Conservation (phyloP, 2,329 filamentous ascomycete genomes). For the Chrysoporthe austroafricana region DNA sequence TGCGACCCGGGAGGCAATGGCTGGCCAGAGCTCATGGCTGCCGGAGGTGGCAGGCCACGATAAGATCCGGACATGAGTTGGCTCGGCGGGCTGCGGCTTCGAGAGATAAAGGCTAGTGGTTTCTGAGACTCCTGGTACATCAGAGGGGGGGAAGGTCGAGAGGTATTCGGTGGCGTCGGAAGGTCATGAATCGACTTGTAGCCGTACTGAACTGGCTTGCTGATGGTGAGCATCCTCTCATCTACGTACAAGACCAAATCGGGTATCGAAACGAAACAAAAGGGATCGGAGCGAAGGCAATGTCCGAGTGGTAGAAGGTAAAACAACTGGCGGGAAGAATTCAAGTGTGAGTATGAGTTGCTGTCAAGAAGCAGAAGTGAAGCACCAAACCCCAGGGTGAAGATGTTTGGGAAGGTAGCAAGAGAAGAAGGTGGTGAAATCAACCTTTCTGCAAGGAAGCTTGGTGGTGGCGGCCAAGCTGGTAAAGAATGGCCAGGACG, state of each 20-base stretch:
- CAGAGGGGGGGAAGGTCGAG: constrained; percentile 59
- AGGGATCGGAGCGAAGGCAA: constrained; percentile 17
- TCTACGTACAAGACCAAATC: constrained; percentile 33
- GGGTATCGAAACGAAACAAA: constrained; percentile 19
- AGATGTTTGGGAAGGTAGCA: constrained; percentile 16
- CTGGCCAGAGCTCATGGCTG: constrained; percentile 64
- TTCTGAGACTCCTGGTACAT: constrained; percentile 54
- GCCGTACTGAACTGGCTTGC: constrained; percentile 62
- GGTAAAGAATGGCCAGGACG: constrained; percentile 43
- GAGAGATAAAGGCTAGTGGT: constrained; percentile 43
- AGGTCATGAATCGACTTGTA: constrained; percentile 66
- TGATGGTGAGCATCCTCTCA: constrained; percentile 65
- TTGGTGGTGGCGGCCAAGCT: constrained; percentile 54
- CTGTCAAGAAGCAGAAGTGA: constrained; percentile 25
- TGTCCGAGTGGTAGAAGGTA: constrained; percentile 5
- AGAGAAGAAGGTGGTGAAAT: constrained; percentile 38
- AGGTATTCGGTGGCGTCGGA: constrained; percentile 60
- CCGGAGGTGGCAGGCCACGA: constrained; percentile 70
- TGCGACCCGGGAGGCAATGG: constrained; percentile 44
- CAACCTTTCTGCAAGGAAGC: constrained; percentile 45
- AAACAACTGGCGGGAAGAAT: constrained; percentile 20
- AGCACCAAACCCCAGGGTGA: constrained; percentile 26
- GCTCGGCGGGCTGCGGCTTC: constrained; percentile 51
- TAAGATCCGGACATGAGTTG: constrained; percentile 71
- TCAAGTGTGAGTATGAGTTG: constrained; percentile 21